Percentiles rank a stretch among this genome's conserved stretches.
phyloP scores from a whole-genome alignment of 225 moss, liverwort and hornwort genomes.

The Sphagnum tenellum region DNA sequence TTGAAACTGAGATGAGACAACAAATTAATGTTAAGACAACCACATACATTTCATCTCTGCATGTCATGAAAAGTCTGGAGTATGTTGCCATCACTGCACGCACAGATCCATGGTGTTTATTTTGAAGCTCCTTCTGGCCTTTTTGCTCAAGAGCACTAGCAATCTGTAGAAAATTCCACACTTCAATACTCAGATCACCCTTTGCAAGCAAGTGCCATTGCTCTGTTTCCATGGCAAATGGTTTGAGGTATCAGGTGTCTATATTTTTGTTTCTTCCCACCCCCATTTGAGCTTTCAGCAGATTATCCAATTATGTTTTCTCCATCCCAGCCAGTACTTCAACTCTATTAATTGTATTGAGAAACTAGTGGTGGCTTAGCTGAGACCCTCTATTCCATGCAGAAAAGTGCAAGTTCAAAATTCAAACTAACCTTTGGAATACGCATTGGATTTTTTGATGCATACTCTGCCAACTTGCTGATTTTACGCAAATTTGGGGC shows the following conservation, averaged over 20 bases:
- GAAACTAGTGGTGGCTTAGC: too few relatives aligned
- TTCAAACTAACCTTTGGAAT: constrained; percentile 69
- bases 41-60: constrained; percentile 88
- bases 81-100: constrained; percentile 75
- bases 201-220: neutral
- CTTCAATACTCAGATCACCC: neutral
- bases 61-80: constrained; percentile 66
- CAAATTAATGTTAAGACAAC: too few relatives aligned
- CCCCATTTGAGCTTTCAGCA: too few relatives aligned
- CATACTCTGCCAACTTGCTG: constrained; percentile 86
- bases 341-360: too few relatives aligned
- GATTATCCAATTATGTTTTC: too few relatives aligned
- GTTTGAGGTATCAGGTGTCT: too few relatives aligned
- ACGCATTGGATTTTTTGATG: constrained; percentile 80
- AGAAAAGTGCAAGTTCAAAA: too few relatives aligned
- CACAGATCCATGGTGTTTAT: constrained; percentile 64
- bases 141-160: constrained; percentile 79
- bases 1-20: neutral
- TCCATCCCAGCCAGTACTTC: too few relatives aligned
- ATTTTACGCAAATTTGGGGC: constrained; percentile 88
- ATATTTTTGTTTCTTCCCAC: too few relatives aligned
- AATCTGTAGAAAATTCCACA: constrained; percentile 34
- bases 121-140: constrained; percentile 71
- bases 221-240: neutral
- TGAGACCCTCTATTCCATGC: too few relatives aligned